Evolutionary conservation across 345 rosid genomes (phyloP).

Genomic region (Boechera stricta): DNA sequence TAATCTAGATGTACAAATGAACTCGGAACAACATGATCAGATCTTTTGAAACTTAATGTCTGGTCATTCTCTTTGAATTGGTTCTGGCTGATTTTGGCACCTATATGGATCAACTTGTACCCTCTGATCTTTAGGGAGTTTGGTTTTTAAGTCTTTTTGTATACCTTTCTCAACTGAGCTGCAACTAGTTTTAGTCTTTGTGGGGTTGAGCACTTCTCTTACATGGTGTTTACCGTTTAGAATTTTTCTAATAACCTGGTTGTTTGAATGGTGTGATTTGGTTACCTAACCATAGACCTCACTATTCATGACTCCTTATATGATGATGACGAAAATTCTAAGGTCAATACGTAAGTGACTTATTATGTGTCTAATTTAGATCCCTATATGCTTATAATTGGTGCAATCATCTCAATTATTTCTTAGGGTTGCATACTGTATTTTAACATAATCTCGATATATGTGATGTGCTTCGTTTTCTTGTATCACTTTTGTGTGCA

Average conservation of each 20-base stretch:
- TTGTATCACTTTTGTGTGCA: neutral
- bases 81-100: neutral
- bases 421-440: neutral
- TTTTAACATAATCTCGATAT: neutral
- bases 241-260: neutral
- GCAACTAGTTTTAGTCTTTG: neutral
- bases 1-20: neutral
- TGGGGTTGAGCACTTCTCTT: neutral
- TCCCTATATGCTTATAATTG: neutral
- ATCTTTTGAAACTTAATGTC: neutral
- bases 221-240: neutral
- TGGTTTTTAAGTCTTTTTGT: neutral
- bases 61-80: neutral
- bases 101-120: neutral
- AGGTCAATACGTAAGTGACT: neutral
- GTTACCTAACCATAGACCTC: neutral
- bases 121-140: neutral
- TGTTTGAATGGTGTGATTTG: neutral
- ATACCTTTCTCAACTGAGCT: neutral
- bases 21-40: neutral
- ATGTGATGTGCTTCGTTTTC: conserved; percentile 1
- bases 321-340: neutral
- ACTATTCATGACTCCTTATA: neutral
- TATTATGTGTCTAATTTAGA: neutral
- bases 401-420: neutral